Evolutionary conservation across 495 filamentous ascomycete genomes (phyloP).

Genomic region (Penicillium robsamsonii): DNA sequence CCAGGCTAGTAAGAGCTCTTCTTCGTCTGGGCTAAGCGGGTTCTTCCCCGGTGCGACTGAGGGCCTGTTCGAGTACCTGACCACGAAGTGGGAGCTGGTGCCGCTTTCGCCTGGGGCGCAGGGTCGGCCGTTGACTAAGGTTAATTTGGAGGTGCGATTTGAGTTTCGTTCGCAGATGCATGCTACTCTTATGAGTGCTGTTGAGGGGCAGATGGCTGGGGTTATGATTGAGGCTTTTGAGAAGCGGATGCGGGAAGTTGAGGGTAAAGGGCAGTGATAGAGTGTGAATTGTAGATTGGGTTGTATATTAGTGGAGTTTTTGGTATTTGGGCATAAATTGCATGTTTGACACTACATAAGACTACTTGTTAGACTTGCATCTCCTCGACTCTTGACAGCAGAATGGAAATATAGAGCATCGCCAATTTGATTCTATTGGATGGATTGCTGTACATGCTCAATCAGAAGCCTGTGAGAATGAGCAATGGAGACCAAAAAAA

Average conservation of each 20-base stretch:
- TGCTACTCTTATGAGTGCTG: constrained; percentile 69
- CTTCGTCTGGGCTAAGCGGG: constrained; percentile 17
- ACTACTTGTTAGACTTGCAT: neutral
- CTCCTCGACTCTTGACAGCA: neutral
- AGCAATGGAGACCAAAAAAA: constrained; percentile 11
- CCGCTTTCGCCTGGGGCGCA: constrained; percentile 35
- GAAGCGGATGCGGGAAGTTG: constrained; percentile 63
- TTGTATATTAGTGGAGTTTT: constrained; percentile 8
- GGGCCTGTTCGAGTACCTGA: constrained; percentile 69
- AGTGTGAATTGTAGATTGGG: neutral
- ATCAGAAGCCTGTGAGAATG: constrained; percentile 7
- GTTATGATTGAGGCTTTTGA: constrained; percentile 95
- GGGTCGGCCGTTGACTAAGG: constrained; percentile 56
- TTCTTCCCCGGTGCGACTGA: constrained; percentile 45
- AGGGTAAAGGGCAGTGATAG: constrained; percentile 23
- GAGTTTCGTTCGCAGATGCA: constrained; percentile 84
- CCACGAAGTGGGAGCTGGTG: constrained; percentile 72
- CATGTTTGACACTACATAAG: constrained; percentile 1
- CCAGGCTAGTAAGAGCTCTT: neutral
- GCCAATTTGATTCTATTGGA: constrained; percentile 18
- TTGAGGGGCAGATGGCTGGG: constrained; percentile 78
- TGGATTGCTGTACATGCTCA: constrained; percentile 22
- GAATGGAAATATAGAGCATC: neutral
- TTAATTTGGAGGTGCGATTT: constrained; percentile 71
- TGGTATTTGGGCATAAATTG: neutral